Evolutionary conservation across 306 rosid genomes (phyloP), one percentile per base, ranked within the genome.

Genomic region (Lupinus albus): DNA sequence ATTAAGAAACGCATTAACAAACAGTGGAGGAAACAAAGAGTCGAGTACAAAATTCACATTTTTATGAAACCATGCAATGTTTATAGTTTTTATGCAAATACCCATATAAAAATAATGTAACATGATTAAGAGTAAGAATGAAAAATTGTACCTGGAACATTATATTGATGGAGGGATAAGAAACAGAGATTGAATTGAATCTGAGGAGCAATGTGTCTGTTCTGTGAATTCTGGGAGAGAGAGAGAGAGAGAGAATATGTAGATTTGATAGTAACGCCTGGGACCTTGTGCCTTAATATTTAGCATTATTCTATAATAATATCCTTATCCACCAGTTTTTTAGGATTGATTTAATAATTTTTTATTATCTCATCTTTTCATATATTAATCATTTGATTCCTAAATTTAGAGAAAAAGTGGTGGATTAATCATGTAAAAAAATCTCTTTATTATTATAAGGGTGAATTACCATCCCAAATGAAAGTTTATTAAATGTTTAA

Each of bases 191-290:
- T 76, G 88, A 78, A 80, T n/a, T n/a, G 91, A 88, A 86, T 89
- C 87, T 85, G 86, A 76, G 25, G 80, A 81, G 79, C 81, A 75
- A 79, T 69, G 68, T 79, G 25, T 20, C n/a, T 58, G 63, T 71
- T 51, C 61, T 84, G 64, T 75, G 81, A 86, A 76, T 81, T 71
- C 84, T 39, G 46, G 70, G 56, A 72, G 74, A 78, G 81, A 85
- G 91, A 87, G 25, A 20, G n/a, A 20, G 1, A 2, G 25, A 20
- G 25, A 20, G 25, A 20, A 79, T 85, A 84, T 87, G 90, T 77
- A 89, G 97, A 93, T 93, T 93, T 89, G 96, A 89, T 89, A 87
- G 92, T 89, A 96, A 80, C 85, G 80, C 95, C n/a, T 82, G 86
- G 86, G 79, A 86, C 82, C 25, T 2, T 59, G 77, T 81, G 83